Evolutionary conservation across 2,329 filamentous ascomycete genomes (phyloP).

Genomic region (Tricladium varicosporioides): DNA sequence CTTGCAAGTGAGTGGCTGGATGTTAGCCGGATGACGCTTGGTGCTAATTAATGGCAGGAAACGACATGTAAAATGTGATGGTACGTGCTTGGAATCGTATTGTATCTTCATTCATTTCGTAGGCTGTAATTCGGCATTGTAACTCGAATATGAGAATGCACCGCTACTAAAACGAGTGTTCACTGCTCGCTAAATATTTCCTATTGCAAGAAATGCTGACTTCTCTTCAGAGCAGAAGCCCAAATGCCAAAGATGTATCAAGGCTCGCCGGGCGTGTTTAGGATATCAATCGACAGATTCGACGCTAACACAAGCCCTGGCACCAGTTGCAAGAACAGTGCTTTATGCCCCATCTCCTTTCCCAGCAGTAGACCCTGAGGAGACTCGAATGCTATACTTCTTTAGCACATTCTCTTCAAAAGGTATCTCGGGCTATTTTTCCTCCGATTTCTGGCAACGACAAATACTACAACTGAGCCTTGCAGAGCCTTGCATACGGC

Average conservation of each 20-base stretch:
- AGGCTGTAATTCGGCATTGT: too few relatives aligned
- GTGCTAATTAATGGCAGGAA: not conserved
- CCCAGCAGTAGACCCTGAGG: not conserved
- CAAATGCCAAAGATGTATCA: not conserved
- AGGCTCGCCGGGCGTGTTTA: not conserved
- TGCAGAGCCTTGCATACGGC: conserved; percentile 24
- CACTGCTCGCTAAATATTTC: too few relatives aligned
- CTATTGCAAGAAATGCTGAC: not conserved
- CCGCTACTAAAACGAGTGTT: too few relatives aligned
- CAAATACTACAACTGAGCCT: conserved; percentile 62
- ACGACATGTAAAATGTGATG: conserved; percentile 4
- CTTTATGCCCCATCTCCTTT: not conserved
- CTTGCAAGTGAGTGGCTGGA: not conserved
- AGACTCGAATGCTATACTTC: conserved; percentile 44
- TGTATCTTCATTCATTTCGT: not conserved
- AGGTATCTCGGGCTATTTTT: conserved; percentile 64
- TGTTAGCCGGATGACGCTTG: not conserved
- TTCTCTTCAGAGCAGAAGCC: not conserved
- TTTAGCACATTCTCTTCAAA: conserved; percentile 50
- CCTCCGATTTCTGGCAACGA: conserved; percentile 59
- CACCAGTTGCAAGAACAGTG: not conserved
- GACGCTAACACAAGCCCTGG: not conserved
- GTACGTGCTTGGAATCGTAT: not conserved
- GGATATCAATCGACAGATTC: not conserved
- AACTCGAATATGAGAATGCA: too few relatives aligned